Conservation (phyloP, 2,329 filamentous ascomycete species). For the Rhytidhysteron rufulum region DNA sequence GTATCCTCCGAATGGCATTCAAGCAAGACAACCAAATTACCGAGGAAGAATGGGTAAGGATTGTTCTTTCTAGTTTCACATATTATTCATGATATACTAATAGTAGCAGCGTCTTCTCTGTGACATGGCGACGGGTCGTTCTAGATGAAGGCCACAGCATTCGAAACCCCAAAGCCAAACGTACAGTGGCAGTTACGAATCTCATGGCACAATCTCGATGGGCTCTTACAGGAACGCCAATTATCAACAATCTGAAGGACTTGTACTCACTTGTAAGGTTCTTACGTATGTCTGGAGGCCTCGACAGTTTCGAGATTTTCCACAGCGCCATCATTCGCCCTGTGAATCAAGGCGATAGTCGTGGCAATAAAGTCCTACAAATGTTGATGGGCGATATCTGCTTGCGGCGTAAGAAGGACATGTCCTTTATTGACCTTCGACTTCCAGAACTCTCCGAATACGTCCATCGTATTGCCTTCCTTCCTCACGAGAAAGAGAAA, state of each 20-base stretch:
- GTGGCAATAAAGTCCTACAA: conserved; percentile 65
- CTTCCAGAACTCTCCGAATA: conserved; percentile 75
- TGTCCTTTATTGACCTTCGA: conserved; percentile 79
- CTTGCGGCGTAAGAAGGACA: conserved; percentile 78
- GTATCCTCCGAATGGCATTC: conserved; percentile 63
- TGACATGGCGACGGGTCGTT: conserved; percentile 74
- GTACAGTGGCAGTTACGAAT: conserved; percentile 63
- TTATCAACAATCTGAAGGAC: conserved; percentile 78
- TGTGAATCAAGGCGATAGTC: conserved; percentile 54
- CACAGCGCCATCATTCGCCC: conserved; percentile 67
- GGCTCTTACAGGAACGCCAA: conserved; percentile 61
- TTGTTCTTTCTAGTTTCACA: background rate
- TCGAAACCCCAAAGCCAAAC: conserved; percentile 71
- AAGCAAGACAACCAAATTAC: conserved; percentile 33
- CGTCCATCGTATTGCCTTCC: conserved; percentile 70
- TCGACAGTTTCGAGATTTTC: conserved; percentile 71
- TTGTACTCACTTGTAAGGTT: conserved; percentile 78
- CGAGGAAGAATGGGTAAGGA: conserved; percentile 20
- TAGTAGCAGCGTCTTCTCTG: conserved; percentile 54
- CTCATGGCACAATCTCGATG: conserved; percentile 70
- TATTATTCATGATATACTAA: background rate
- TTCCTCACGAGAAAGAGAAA: conserved; percentile 68
- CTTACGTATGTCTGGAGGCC: conserved; percentile 68
- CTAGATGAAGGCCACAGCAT: conserved; percentile 83
- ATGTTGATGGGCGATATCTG: conserved; percentile 77